Evolutionary conservation across 1,284 basidiomycete genomes (phyloP).

Genomic region (Veloporphyrellus conicus): DNA sequence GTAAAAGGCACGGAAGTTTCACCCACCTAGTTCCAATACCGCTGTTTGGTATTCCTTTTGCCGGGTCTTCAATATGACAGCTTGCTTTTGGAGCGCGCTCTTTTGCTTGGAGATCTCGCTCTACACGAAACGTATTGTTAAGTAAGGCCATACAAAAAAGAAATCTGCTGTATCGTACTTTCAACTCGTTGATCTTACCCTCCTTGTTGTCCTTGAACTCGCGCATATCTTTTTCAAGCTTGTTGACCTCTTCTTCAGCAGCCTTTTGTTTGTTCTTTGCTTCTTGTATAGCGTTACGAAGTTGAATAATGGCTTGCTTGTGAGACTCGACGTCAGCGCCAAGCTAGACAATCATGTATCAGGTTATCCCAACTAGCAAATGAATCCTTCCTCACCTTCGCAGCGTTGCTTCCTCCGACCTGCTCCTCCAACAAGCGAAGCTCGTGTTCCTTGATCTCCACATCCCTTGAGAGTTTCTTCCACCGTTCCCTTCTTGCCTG

Average conservation of each 20-base stretch:
- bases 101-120: slow-evolving; percentile 80
- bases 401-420: slow-evolving; percentile 84
- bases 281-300: slow-evolving; percentile 61
- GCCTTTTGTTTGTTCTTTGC: slow-evolving; percentile 76
- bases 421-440: slow-evolving; percentile 81
- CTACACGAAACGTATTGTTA: slow-evolving; percentile 30
- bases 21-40: slow-evolving; percentile 77
- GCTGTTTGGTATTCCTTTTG: slow-evolving; percentile 90
- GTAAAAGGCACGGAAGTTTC: neutral
- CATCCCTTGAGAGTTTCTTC: slow-evolving; percentile 62
- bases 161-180: slow-evolving; percentile 51
- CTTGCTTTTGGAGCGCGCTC: slow-evolving; percentile 74
- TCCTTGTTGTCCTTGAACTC: slow-evolving; percentile 99
- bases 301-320: slow-evolving; percentile 63
- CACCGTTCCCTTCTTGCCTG: slow-evolving; percentile 65
- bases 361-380: neutral
- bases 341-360: slow-evolving; percentile 48
- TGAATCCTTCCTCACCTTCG: slow-evolving; percentile 50
- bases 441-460: slow-evolving; percentile 90
- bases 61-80: slow-evolving; percentile 75
- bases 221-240: slow-evolving; percentile 92
- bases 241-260: slow-evolving; percentile 76
- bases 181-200: slow-evolving; percentile 91
- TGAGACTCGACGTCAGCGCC: slow-evolving; percentile 75
- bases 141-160: slow-evolving; percentile 3